Evolutionary conservation across 108 stramenopile genomes (phyloP), one percentile per base, ranked within the genome.

Genomic region (Nannochloropsis gaditana): DNA sequence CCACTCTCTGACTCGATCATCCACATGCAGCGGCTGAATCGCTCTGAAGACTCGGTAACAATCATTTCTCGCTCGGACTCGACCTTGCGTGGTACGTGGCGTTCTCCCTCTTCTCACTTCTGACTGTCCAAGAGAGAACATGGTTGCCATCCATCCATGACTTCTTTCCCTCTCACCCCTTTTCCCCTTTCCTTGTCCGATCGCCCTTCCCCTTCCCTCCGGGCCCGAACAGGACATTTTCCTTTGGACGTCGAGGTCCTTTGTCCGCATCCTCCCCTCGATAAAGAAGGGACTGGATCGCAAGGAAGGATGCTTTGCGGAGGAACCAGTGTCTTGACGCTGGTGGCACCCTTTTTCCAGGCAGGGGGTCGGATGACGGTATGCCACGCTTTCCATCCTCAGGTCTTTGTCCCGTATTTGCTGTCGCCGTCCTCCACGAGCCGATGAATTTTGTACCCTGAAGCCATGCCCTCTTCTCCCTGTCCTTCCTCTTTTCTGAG

Each of bases 61-160:
- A 82, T 90, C 41, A 86, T 91, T n/a, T 87, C 86, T 42, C 87
- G 91, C 42, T 84, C 83, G 6, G 91, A 91, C 85, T 89, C 88
- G 44, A 91, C 91, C 9, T 82, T 91, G 11, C 83, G 91, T 9
- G 91, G 91, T 89, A 73, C 91, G 89, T 8, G 79, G 87, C 42
- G 89, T 87, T 81, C 79, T 86, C 44, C 83, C 87, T 80, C 81
- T 84, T 5, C 89, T 91, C 82, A 83, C 85, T 3, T n/a, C 6
- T 3, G 2, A 2, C 8, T 2, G 59, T n/a, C 59, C 31, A 31
- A 31, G 31, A 31, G 31, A 31, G 31, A 31, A 31, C 1, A 31
- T 31, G 31, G 31, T 31, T 31, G 31, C 31, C 31, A 31, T 31
- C 31, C 31, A 31, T 31, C 31, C 31, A 31, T 31, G 31, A 31